These are phyloP conservation scores for Wickerhamiella infanticola DNA, from an alignment of 1,139 yeast genomes.

Conservation along the genomic window DNA sequence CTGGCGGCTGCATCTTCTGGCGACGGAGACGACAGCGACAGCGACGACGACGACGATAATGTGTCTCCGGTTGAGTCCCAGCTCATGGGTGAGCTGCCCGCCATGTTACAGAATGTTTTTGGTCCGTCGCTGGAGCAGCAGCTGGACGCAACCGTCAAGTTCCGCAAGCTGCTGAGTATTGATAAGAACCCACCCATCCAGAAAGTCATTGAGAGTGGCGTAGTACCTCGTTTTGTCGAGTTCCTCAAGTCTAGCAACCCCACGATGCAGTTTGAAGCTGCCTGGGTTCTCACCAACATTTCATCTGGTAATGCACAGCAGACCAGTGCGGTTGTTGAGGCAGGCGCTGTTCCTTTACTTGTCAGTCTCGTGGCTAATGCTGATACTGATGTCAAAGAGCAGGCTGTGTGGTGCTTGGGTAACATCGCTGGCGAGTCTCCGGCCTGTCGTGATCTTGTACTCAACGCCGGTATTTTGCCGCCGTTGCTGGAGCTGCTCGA, in stretches of 20 bases:
- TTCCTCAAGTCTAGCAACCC: constrained; percentile 64
- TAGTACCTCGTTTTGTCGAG: constrained; percentile 76
- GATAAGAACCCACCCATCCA: constrained; percentile 98
- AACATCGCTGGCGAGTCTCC: constrained; percentile 97
- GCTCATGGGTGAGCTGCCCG: constrained; percentile 45
- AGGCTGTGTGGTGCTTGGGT: constrained; percentile 98
- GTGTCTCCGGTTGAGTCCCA: constrained; percentile 11
- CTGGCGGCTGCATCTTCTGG: constrained; percentile 29
- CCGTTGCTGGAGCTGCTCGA: constrained; percentile 71
- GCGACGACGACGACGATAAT: constrained; percentile 26
- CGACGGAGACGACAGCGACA: constrained; percentile 33
- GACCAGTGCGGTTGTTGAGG: constrained; percentile 78
- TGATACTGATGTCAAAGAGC: constrained; percentile 87
- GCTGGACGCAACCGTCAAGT: constrained; percentile 77
- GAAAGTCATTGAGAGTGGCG: constrained; percentile 83
- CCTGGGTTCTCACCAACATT: constrained; percentile 97
- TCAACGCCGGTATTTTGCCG: constrained; percentile 72
- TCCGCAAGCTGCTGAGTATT: constrained; percentile 83
- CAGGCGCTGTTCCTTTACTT: constrained; percentile 86
- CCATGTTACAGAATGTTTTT: constrained; percentile 67
- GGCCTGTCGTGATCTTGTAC: constrained; percentile 73
- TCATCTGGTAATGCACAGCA: constrained; percentile 92
- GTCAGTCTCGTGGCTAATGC: constrained; percentile 67
- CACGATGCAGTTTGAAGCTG: constrained; percentile 89
- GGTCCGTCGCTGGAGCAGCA: constrained; percentile 69